A percentile compares a stretch with the other conserved stretches of the same genome.
These are phyloP conservation scores for Naganishia kalamii DNA, from an alignment of 768 basidiomycete genomes.

Conservation along the genomic window DNA sequence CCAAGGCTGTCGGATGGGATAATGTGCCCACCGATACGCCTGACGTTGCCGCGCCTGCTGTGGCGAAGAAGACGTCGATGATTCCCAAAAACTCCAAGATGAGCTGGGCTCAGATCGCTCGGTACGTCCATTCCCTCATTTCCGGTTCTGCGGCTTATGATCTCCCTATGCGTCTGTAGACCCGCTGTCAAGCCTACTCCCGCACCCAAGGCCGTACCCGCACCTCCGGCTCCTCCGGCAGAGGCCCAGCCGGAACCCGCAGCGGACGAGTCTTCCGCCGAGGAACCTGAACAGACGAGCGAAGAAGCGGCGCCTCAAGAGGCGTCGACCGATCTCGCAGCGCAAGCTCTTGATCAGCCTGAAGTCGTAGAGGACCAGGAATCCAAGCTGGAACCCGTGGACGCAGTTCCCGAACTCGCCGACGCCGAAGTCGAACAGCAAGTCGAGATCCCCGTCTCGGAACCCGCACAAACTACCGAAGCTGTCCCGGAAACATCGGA, in stretches of 20 bases:
- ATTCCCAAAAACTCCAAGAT: conserved; percentile 38
- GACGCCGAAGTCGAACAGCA: not conserved
- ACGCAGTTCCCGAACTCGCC: conserved; percentile 16
- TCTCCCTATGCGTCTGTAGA: conserved; percentile 20
- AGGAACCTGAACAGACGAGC: not conserved
- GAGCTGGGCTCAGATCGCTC: conserved; percentile 49
- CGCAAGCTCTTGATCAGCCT: conserved; percentile 23
- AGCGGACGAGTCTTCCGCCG: conserved; percentile 7
- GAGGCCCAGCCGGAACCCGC: conserved; percentile 27
- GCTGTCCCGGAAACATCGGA: conserved; percentile 25
- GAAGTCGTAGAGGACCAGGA: conserved; percentile 14
- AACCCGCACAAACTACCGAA: conserved; percentile 26
- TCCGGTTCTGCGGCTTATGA: not conserved
- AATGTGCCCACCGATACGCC: conserved; percentile 19
- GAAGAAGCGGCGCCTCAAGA: not conserved
- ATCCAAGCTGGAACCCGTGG: conserved; percentile 16
- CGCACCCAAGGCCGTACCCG: conserved; percentile 24
- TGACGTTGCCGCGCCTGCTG: conserved; percentile 29
- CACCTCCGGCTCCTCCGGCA: conserved; percentile 33
- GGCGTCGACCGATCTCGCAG: conserved; percentile 15
- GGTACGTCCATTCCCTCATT: conserved; percentile 30
- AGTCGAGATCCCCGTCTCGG: conserved; percentile 21
- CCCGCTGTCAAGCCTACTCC: conserved; percentile 41
- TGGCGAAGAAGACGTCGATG: conserved; percentile 29
- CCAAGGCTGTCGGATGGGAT: conserved; percentile 33